Base-by-base conservation (phyloP, 768 basidiomycete genomes). In the Roridomyces roridus region DNA sequence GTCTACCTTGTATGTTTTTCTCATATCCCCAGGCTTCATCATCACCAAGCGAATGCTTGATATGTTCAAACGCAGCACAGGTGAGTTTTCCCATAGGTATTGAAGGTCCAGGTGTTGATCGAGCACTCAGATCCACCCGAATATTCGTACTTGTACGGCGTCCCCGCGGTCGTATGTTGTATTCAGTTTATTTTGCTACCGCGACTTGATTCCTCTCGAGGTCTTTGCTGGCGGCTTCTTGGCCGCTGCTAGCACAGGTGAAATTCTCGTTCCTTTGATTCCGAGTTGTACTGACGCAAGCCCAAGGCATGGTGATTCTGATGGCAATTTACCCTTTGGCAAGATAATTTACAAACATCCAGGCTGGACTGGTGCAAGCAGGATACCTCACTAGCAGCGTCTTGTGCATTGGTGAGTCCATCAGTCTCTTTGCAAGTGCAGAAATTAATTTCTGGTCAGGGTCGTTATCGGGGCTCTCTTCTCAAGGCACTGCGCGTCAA, bases 31-130 rank as follows among this genome's bases (percentile, higher is more conserved):
- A 59, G 58, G 58, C 21, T 94, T 94, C 65, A 86, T 92, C 35
- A 88, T 94, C 65, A 94, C 92, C 21, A 93, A 63, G 31, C 87
- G 92, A 39, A 95, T 95, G 93, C 76, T 95, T 57, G 91, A 94
- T 67, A 92, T 95, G 88, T 95, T 95, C 72, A 91, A 90, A 74
- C 86, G 93, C 89, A 70, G 87, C 14, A 87, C 85, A 46, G 31
- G 31, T 34, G 11, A 34, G 31, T 34, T 15, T 8, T 34, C 2
- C n/a, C 11, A 34, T 34, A 10, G 15, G 31, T 34, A 15, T 34
- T 3, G 15, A 11, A 10, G 15, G 11, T 34, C 31, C 2, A 15
- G 15, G 31, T 34, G 15, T 15, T 34, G 3, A 34, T 34, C 15
- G 31, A 15, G n/a, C n/a, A 34, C 31, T 8, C 31, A 34, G 93